phyloP scores from a whole-genome alignment of 495 filamentous ascomycete genomes.

The Monascus purpureus region DNA sequence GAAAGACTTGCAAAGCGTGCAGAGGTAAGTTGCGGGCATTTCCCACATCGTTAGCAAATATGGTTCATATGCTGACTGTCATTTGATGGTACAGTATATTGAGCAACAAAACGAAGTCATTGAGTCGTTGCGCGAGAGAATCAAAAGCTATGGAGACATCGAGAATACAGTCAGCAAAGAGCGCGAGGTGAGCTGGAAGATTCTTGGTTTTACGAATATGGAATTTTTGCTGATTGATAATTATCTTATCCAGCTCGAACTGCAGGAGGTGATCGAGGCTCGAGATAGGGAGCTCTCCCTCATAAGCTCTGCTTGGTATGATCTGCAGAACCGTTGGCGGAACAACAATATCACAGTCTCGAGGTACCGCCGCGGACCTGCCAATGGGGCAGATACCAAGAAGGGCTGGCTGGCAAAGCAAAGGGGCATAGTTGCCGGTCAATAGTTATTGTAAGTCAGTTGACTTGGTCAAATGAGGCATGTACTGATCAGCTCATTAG shows the following conservation, averaged over 20 bases:
- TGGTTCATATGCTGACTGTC: slow-evolving; percentile 8
- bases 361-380: slow-evolving; percentile 32
- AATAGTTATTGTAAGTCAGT: slow-evolving; percentile 7
- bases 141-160: slow-evolving; percentile 34
- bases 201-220: background rate
- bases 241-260: slow-evolving; percentile 31
- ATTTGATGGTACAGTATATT: slow-evolving; percentile 33
- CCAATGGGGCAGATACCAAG: slow-evolving; percentile 61
- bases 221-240: no score
- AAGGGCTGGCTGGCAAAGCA: slow-evolving; percentile 88
- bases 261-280: slow-evolving; percentile 52
- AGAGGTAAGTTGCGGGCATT: slow-evolving; percentile 22
- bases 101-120: slow-evolving; percentile 46
- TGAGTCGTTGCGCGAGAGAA: slow-evolving; percentile 41
- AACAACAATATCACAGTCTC: slow-evolving; percentile 65
- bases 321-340: slow-evolving; percentile 70
- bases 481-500: no score
- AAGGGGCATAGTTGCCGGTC: slow-evolving; percentile 50
- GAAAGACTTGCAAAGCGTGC: slow-evolving; percentile 33
- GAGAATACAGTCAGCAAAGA: slow-evolving; percentile 33
- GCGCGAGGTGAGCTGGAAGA: slow-evolving; percentile 25
- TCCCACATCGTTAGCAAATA: background rate
- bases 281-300: slow-evolving; percentile 65
- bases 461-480: no score
- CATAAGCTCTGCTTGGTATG: slow-evolving; percentile 86